Percentiles rank a stretch among this genome's conserved stretches.
Conservation (phyloP, 169 alveolate species). For the Eimeria praecox region DNA sequence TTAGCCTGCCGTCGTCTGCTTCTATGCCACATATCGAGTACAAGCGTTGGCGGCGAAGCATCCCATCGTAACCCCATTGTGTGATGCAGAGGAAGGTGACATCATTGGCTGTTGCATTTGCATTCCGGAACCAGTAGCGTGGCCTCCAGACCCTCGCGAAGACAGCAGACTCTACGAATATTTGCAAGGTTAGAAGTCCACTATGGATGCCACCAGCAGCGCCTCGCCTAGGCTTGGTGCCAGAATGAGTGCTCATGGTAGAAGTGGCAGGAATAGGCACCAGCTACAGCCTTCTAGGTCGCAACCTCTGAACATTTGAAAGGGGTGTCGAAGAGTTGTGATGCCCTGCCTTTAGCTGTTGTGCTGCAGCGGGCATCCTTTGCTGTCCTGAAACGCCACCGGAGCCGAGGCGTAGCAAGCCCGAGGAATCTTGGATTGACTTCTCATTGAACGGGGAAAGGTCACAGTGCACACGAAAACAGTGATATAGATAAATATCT, state of each 20-base stretch:
- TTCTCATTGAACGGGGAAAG: constrained; percentile 90
- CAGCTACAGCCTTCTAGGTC: background rate
- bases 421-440: constrained; percentile 87
- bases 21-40: background rate
- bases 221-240: background rate
- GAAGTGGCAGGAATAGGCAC: background rate
- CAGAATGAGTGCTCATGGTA: background rate
- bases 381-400: constrained; percentile 92
- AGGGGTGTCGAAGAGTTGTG: background rate
- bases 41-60: background rate
- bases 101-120: constrained; percentile 82
- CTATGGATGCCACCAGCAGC: background rate
- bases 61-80: background rate
- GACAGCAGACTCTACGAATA: constrained; percentile 89
- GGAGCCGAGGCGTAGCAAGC: constrained; percentile 39
- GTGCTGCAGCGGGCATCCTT: constrained; percentile 87
- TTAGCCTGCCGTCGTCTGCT: background rate
- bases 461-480: constrained; percentile 43
- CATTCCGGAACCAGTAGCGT: constrained; percentile 83
- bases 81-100: constrained; percentile 84
- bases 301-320: background rate
- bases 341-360: background rate
- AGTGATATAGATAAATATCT: background rate
- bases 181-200: constrained; percentile 84
- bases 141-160: constrained; percentile 89